These are phyloP conservation scores for Euphorbia schlechtendalii DNA, from an alignment of 441 rosid genomes.

Conservation along the genomic window DNA sequence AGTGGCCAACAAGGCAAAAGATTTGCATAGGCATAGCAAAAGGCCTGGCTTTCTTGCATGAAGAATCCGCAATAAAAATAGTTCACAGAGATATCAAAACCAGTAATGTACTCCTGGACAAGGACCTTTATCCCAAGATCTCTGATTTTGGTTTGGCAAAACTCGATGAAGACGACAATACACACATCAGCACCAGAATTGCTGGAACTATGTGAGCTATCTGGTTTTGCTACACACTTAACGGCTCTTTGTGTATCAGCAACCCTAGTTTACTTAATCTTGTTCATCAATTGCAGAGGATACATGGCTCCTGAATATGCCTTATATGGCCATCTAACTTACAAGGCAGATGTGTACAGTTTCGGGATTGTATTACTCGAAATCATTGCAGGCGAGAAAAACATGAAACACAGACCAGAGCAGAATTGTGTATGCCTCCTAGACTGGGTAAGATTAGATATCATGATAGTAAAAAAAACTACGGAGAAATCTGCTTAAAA, in stretches of 20 bases:
- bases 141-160: conserved; percentile 72
- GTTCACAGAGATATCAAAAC: conserved; percentile 74
- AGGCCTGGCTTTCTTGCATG: conserved; percentile 64
- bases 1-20: conserved; percentile 56
- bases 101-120: conserved; percentile 59
- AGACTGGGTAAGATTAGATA: conserved; percentile 37
- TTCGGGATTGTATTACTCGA: conserved; percentile 53
- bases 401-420: conserved; percentile 42
- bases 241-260: background rate
- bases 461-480: background rate
- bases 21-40: conserved; percentile 52
- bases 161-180: conserved; percentile 67
- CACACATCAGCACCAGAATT: conserved; percentile 63
- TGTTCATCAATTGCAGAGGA: conserved; percentile 27
- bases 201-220: conserved; percentile 75
- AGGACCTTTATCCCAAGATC: conserved; percentile 46
- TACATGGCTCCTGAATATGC: conserved; percentile 63
- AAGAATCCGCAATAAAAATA: conserved; percentile 53
- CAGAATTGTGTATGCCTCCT: conserved; percentile 49
- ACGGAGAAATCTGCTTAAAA: background rate
- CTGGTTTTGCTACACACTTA: too few relatives aligned
- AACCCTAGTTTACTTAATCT: background rate
- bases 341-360: conserved; percentile 49
- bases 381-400: conserved; percentile 47
- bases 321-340: conserved; percentile 44